These are phyloP conservation scores for Cyclospora cayetanensis DNA, from an alignment of 169 alveolate species.

Conservation along the genomic window DNA sequence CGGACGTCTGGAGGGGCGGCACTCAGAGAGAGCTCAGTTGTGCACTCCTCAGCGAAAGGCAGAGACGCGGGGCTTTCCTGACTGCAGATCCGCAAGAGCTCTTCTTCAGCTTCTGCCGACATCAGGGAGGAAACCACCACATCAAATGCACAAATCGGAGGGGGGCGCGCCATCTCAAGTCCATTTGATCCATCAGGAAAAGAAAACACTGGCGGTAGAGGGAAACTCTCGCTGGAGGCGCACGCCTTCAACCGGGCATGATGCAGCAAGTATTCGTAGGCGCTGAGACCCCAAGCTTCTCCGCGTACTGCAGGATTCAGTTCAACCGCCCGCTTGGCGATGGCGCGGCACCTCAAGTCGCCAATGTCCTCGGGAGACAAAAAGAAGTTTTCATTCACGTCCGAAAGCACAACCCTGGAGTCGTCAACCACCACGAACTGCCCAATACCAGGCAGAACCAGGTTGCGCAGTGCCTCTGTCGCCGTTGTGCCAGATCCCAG, in stretches of 20 bases:
- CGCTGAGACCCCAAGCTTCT: conserved; percentile 52
- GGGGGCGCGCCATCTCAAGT: not conserved
- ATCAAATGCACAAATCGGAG: not conserved
- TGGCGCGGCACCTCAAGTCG: conserved; percentile 80
- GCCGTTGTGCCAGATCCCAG: conserved; percentile 82
- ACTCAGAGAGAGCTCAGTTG: not conserved
- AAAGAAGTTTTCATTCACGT: conserved; percentile 85
- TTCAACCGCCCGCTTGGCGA: conserved; percentile 78
- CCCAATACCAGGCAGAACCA: conserved; percentile 88
- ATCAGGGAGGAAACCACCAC: not conserved
- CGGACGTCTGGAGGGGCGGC: not conserved
- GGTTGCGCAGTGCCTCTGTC: conserved; percentile 86
- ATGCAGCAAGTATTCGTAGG: conserved; percentile 31
- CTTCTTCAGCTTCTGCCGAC: not conserved
- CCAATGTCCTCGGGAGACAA: conserved; percentile 79
- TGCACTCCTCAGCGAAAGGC: not conserved
- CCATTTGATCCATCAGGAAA: not conserved
- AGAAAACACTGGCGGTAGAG: not conserved
- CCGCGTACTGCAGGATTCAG: conserved; percentile 90
- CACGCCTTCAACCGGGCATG: not conserved
- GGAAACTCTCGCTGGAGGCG: not conserved
- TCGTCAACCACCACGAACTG: conserved; percentile 85
- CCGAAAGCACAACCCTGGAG: conserved; percentile 79
- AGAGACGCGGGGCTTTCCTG: not conserved
- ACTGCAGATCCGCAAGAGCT: not conserved